Base-by-base conservation (phyloP, 805 yeast species). In the Metschnikowia sp. region DNA sequence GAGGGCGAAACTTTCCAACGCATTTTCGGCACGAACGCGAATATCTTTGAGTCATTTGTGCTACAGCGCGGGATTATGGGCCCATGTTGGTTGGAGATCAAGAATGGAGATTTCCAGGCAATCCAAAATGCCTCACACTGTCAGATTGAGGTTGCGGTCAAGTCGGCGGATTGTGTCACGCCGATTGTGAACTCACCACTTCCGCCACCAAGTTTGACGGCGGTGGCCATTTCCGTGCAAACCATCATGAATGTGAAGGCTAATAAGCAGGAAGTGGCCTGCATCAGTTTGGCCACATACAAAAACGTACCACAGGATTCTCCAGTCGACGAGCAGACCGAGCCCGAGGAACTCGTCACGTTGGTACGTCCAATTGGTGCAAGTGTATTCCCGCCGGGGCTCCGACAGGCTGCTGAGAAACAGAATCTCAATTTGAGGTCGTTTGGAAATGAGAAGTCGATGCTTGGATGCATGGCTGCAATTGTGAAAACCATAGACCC, bases 31-130 rank as follows among this genome's bases (percentile, higher is more conserved):
- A 75, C 88, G 3, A 79, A 75, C 49, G 65, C 94, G 3, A 76
- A 77, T 46, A 72, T 88, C 22, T 90, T 94, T 63, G 99, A 94
- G 70, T 76, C 88, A 10, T 89, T 94, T 65, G 94, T 89, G 10
- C 58, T 91, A 26, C 88, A 84, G 63, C 76, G 87, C 56, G 83
- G 85, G 56, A 76, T 94, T 39, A 91, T 89, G 97, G 99, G 99
- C 9, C 99, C 99, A 3, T 90, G 98, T 64, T 94, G 99, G 99
- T 71, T 94, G 44, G 86, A 86, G 41, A 74, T 94, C 44, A 72
- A 76, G 37, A 76, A 79, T 42, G 85, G 84, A 41, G 82, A 84
- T 51, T 85, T 86, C 56, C 62, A 64, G 22, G 64, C 79, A 0
- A 64, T 84, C 36, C 77, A 75, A 44, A 84, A 83, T 58, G 76